Evolutionary conservation across 2,329 filamentous ascomycete genomes (phyloP).

Genomic region (Pestalotiopsis sp.): DNA sequence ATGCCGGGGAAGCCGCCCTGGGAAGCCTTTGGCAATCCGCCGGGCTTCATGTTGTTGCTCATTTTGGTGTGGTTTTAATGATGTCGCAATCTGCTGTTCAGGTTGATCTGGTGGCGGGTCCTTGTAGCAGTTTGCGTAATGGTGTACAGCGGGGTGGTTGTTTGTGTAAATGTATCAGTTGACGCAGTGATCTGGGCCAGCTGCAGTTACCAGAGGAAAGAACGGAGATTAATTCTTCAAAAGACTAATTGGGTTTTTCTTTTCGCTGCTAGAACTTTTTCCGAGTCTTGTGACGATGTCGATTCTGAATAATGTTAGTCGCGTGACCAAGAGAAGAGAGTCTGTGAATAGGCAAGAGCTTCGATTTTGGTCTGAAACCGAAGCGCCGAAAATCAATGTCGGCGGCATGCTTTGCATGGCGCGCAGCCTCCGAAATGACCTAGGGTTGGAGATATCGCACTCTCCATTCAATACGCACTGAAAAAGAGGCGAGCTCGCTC

Average conservation of each 20-base stretch:
- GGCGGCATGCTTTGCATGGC: neutral
- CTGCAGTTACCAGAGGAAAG: neutral
- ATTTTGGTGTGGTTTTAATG: slow-evolving; percentile 48
- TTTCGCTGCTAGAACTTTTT: neutral
- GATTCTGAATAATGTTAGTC: neutral
- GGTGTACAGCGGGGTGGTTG: neutral
- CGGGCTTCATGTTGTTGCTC: slow-evolving; percentile 50
- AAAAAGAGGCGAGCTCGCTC: neutral
- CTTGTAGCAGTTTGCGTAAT: neutral
- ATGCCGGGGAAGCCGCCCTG: slow-evolving; percentile 47
- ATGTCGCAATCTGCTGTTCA: neutral
- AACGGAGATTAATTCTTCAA: neutral
- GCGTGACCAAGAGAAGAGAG: neutral
- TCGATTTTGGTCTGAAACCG: neutral
- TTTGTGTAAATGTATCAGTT: neutral
- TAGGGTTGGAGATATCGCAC: neutral
- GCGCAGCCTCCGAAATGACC: neutral
- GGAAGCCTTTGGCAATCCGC: slow-evolving; percentile 54
- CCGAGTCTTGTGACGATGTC: neutral
- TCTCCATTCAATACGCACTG: neutral
- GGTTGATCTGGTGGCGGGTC: neutral
- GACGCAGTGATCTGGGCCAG: neutral
- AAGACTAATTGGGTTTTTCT: neutral
- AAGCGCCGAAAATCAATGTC: neutral
- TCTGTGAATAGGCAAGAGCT: neutral